Percentiles rank a stretch among this genome's conserved stretches.
phyloP scores from a whole-genome alignment of 2,329 filamentous ascomycete species.

The Pseudogymnoascus sp. region DNA sequence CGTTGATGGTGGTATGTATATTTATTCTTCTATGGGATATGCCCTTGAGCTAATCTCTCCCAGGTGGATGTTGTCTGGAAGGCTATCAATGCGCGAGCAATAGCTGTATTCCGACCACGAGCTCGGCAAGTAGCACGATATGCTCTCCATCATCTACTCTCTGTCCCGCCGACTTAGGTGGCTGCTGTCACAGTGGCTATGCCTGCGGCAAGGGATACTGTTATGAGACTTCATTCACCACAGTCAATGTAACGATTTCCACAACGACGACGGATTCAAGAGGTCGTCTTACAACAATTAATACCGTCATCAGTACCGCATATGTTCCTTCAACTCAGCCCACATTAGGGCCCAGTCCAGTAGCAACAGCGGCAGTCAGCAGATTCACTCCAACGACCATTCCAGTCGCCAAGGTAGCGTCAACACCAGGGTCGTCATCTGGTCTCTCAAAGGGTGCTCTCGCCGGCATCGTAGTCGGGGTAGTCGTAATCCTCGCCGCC shows the following conservation, averaged over 20 bases:
- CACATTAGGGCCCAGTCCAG: slow-evolving; percentile 33
- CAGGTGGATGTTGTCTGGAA: slow-evolving; percentile 39
- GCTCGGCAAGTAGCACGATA: slow-evolving; percentile 31
- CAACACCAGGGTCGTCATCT: slow-evolving; percentile 27
- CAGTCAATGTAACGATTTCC: slow-evolving; percentile 36
- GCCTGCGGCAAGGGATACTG: slow-evolving; percentile 41
- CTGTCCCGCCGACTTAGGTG: slow-evolving; percentile 43
- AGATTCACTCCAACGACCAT: slow-evolving; percentile 12
- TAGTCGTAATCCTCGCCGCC: slow-evolving; percentile 39
- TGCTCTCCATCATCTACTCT: slow-evolving; percentile 40
- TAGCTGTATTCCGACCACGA: slow-evolving; percentile 38
- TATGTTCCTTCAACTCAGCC: slow-evolving; percentile 21
- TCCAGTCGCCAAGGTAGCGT: slow-evolving; percentile 20
- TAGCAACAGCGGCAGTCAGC: slow-evolving; percentile 16
- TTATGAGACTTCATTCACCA: slow-evolving; percentile 40
- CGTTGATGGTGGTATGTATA: slow-evolving; percentile 28
- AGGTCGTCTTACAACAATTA: slow-evolving; percentile 33
- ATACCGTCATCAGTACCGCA: slow-evolving; percentile 23
- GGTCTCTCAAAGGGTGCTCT: slow-evolving; percentile 31
- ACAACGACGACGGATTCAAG: slow-evolving; percentile 38
- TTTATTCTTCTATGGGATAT: background rate
- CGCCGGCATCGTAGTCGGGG: slow-evolving; percentile 47
- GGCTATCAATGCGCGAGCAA: slow-evolving; percentile 36
- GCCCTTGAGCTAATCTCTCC: background rate
- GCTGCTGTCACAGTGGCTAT: slow-evolving; percentile 45